Base-by-base conservation (phyloP, 1,284 basidiomycete species). In the Cutaneotrichosporon daszewskae region DNA sequence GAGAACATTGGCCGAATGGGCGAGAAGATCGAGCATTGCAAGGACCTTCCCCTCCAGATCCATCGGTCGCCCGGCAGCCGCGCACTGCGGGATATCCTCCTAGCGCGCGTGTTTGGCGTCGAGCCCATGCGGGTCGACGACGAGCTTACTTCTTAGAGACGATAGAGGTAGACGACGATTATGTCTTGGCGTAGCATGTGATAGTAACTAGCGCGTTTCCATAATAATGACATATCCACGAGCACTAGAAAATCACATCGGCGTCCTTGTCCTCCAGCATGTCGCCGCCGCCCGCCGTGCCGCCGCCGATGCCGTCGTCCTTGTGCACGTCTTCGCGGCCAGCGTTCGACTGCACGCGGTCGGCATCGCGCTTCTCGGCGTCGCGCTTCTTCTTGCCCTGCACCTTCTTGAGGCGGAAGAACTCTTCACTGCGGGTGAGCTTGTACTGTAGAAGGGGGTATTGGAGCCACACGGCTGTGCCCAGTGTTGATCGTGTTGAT, bases 381-480 rank as follows among this genome's bases (percentile, higher is more conserved):
- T 87, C 86, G 45, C 86, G 77, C 74, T 95, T 95, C 80, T 95
- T 95, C 79, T 95, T 96, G 28, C 87, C 87, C 70, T 96, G 91
- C 8, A 96, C 90, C 70, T 96, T 96, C 74, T 95, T 94, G 57
- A 94, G 72, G 59, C 90, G 79, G 78, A 95, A 96, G 76, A 96
- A 96, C 68, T 96, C 91, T 69, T 96, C 91, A 57, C 66, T 64
- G 47, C 16, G 36, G n/a, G 44, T 32, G n/a, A 31, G 32, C 28
- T 9, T 14, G 28, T 8, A n/a, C 28, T 31, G 13, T 14, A 9
- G 14, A n/a, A n/a, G 14, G 16, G 8, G 28, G 28, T 14, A 6
- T 16, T 9, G 28, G 28, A 10, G 9, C 8, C 13, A 16, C 8
- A 31, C 28, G 28, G 26, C 9, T 8, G 14, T 27, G 9, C 8